These are phyloP conservation scores for Apiotrichum brassicae DNA, from an alignment of 1,284 basidiomycete species.

Conservation along the genomic window DNA sequence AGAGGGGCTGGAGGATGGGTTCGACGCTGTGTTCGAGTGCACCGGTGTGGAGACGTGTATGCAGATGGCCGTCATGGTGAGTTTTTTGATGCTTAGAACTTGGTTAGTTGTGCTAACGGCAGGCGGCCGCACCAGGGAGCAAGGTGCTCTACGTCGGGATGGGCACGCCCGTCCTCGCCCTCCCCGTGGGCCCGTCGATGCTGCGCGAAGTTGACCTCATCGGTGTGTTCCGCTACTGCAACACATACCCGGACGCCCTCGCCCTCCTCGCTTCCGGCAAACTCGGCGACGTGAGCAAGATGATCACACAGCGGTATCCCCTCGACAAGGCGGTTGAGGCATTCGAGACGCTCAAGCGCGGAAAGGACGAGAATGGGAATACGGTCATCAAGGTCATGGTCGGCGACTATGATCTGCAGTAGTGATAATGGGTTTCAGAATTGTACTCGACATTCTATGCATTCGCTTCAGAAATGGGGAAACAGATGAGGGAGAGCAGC, in stretches of 20 bases:
- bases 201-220: constrained; percentile 87
- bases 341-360: constrained; percentile 69
- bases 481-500: too few relatives aligned
- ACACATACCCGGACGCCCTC: constrained; percentile 81
- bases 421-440: neutral
- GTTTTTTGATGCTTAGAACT: too few relatives aligned
- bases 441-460: constrained; percentile 3
- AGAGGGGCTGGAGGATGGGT: constrained; percentile 61
- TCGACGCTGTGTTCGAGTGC: constrained; percentile 85
- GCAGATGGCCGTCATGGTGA: constrained; percentile 75
- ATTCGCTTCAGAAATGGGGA: too few relatives aligned
- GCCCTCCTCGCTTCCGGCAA: constrained; percentile 62
- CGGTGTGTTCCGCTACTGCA: constrained; percentile 70
- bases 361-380: constrained; percentile 67
- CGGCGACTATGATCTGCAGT: constrained; percentile 18
- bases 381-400: constrained; percentile 85
- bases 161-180: constrained; percentile 73
- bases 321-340: constrained; percentile 63
- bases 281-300: constrained; percentile 59
- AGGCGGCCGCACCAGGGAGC: constrained; percentile 72
- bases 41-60: constrained; percentile 87
- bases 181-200: constrained; percentile 77
- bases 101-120: too few relatives aligned
- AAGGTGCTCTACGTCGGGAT: constrained; percentile 91
- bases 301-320: constrained; percentile 73